Conservation (phyloP, 257 asterid species). For the Pogostemon cablin region DNA sequence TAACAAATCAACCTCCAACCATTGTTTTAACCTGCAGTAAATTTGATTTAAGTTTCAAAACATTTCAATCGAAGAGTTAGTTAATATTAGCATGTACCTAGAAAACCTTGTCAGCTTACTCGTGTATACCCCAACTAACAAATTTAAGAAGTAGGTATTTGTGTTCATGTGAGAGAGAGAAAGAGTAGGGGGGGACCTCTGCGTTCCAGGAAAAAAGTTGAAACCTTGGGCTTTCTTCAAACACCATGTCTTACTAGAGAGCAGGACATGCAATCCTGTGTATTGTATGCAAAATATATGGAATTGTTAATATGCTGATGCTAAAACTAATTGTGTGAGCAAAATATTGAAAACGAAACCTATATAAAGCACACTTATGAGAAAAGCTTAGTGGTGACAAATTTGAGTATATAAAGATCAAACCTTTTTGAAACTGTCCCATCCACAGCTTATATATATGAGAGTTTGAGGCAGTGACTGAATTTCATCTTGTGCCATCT, state of each 20-base stretch:
- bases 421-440: conserved; percentile 96
- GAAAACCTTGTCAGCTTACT: background rate
- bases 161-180: conserved; percentile 23
- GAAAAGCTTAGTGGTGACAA: conserved; percentile 18
- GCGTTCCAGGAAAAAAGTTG: conserved; percentile 92
- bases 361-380: background rate
- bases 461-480: conserved; percentile 74
- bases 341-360: background rate
- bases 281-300: conserved; percentile 12
- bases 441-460: conserved; percentile 91
- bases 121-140: background rate
- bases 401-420: conserved; percentile 15
- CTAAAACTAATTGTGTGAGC: conserved; percentile 17
- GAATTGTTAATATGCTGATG: conserved; percentile 24
- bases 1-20: background rate
- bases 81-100: background rate
- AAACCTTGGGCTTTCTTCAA: conserved; percentile 88
- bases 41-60: background rate
- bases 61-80: background rate
- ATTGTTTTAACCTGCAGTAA: background rate
- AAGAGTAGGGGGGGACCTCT: conserved; percentile 58
- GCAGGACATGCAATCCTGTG: conserved; percentile 82
- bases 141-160: conserved; percentile 2
- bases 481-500: conserved; percentile 47
- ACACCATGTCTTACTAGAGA: conserved; percentile 71